phyloP scores from a whole-genome alignment of 306 rosid species.

The Vigna unguiculata region DNA sequence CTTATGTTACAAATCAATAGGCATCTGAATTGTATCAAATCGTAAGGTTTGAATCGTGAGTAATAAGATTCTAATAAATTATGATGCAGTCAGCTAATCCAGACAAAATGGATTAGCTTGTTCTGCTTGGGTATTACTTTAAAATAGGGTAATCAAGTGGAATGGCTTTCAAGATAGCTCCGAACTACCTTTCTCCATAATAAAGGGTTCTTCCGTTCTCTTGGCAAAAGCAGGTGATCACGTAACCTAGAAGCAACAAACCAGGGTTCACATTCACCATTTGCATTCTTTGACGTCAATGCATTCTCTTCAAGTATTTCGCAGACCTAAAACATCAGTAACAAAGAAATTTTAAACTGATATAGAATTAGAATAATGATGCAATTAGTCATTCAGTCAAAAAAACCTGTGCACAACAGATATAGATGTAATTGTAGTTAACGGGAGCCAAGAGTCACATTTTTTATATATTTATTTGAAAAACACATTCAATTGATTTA shows the following conservation, averaged over 20 bases:
- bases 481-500: slow-evolving; percentile 3
- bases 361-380: slow-evolving; percentile 33
- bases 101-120: slow-evolving; percentile 3
- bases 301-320: slow-evolving; percentile 94
- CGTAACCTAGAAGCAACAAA: slow-evolving; percentile 85
- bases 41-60: background rate
- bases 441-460: slow-evolving; percentile 24
- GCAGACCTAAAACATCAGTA: slow-evolving; percentile 65
- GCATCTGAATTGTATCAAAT: background rate
- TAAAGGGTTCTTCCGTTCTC: slow-evolving; percentile 78
- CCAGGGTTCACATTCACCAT: slow-evolving; percentile 81
- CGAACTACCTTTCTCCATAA: slow-evolving; percentile 82
- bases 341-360: slow-evolving; percentile 5
- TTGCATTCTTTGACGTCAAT: slow-evolving; percentile 62
- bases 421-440: slow-evolving; percentile 27
- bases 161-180: slow-evolving; percentile 12
- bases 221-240: slow-evolving; percentile 90
- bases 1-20: background rate
- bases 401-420: slow-evolving; percentile 16
- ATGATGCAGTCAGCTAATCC: slow-evolving; percentile 11
- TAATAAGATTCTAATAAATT: background rate
- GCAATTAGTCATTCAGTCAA: slow-evolving; percentile 23
- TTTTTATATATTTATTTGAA: slow-evolving; percentile 13
- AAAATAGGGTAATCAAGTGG: slow-evolving; percentile 31
- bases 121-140: slow-evolving; percentile 17